Evolutionary conservation across 768 basidiomycete species (phyloP).

Genomic region (Mycena metata): DNA sequence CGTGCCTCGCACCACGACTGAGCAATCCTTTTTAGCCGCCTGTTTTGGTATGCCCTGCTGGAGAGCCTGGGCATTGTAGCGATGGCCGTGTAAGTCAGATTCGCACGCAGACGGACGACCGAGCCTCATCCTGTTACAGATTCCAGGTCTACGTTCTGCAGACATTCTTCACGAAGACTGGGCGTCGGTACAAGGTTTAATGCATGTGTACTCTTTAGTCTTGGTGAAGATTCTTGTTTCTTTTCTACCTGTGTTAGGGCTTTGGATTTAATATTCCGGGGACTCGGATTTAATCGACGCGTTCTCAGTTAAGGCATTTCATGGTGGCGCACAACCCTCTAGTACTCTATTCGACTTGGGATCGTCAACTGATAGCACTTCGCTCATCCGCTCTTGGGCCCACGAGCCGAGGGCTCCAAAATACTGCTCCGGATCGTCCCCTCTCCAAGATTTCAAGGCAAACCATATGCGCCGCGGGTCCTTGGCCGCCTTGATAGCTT

Average conservation of each 20-base stretch:
- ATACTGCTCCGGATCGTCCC: conserved; percentile 22
- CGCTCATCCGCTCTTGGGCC: conserved; percentile 23
- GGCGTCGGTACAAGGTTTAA: conserved; percentile 90
- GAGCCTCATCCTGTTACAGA: conserved; percentile 52
- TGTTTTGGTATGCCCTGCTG: conserved; percentile 94
- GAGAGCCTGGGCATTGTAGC: conserved; percentile 84
- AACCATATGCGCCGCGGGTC: conserved; percentile 28
- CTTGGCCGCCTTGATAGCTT: conserved; percentile 20
- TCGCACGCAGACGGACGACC: not conserved
- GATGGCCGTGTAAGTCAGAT: conserved; percentile 85
- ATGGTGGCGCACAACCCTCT: not conserved
- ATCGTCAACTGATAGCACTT: not conserved
- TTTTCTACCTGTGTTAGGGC: not conserved
- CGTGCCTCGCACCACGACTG: not conserved
- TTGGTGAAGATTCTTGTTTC: conserved; percentile 4
- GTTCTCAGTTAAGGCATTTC: not conserved
- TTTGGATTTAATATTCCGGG: not conserved
- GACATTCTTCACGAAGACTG: conserved; percentile 97
- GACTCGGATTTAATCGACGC: conserved; percentile 1
- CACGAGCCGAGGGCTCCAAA: conserved; percentile 15
- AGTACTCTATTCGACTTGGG: not conserved
- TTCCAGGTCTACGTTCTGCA: conserved; percentile 93
- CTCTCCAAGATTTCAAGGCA: conserved; percentile 22
- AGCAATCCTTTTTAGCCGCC: conserved; percentile 64
- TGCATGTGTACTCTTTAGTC: conserved; percentile 28